Evolutionary conservation across 768 basidiomycete genomes (phyloP).

Genomic region (Pulveroboletus sp.): DNA sequence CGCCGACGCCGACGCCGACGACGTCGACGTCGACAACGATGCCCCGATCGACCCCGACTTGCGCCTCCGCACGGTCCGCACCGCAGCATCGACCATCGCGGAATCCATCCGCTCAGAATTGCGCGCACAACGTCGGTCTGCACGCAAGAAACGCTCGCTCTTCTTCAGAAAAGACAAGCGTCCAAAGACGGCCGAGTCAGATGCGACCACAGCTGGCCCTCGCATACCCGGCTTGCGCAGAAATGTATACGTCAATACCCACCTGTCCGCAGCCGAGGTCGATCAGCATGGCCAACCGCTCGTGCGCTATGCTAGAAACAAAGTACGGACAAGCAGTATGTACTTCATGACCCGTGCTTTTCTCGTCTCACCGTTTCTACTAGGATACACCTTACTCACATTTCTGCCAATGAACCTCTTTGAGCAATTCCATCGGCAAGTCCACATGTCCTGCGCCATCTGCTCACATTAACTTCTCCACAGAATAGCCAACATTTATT

Average conservation of each 20-base stretch:
- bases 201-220: slow-evolving; percentile 18
- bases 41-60: slow-evolving; percentile 79
- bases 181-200: slow-evolving; percentile 31
- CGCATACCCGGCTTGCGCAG: slow-evolving; percentile 54
- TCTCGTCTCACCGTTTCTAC: slow-evolving; percentile 26
- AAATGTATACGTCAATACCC: slow-evolving; percentile 79
- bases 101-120: slow-evolving; percentile 82
- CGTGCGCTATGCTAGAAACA: slow-evolving; percentile 83
- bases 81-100: slow-evolving; percentile 86
- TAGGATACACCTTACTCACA: slow-evolving; percentile 88
- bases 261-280: slow-evolving; percentile 61
- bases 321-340: slow-evolving; percentile 91
- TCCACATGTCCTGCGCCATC: neutral
- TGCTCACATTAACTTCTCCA: slow-evolving; percentile 1
- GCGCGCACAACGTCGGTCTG: slow-evolving; percentile 54
- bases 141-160: slow-evolving; percentile 46
- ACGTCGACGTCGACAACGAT: slow-evolving; percentile 63
- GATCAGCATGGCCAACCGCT: slow-evolving; percentile 74
- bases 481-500: slow-evolving; percentile 91
- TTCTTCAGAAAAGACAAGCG: slow-evolving; percentile 60
- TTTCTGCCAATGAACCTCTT: slow-evolving; percentile 94
- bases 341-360: slow-evolving; percentile 13
- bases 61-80: slow-evolving; percentile 87
- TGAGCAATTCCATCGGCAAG: slow-evolving; percentile 89
- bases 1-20: slow-evolving; percentile 53